These are phyloP conservation scores for Corylus heterophylla DNA, from an alignment of 306 rosid genomes.

Conservation along the genomic window DNA sequence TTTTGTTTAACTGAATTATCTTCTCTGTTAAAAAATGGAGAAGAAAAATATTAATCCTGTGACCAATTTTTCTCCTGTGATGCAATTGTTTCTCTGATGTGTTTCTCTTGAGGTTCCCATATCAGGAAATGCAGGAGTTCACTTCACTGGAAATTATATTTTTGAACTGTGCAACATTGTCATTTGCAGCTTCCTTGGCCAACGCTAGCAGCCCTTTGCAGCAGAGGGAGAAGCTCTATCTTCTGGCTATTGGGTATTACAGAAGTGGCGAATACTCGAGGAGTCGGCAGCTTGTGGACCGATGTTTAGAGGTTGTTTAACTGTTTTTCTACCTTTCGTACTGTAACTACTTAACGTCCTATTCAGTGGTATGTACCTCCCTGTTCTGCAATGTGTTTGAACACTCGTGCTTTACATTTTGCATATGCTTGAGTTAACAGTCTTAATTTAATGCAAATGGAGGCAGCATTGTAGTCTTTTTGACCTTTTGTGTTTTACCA, in stretches of 20 bases:
- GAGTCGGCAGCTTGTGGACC: constrained; percentile 74
- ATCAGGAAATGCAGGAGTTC: constrained; percentile 14
- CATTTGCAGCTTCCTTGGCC: constrained; percentile 61
- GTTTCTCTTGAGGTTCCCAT: constrained; percentile 15
- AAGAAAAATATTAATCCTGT: background rate
- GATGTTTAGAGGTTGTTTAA: constrained; percentile 57
- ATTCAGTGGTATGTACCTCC: background rate
- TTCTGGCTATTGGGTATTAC: constrained; percentile 87
- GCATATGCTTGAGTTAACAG: background rate
- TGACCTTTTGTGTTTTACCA: too few species aligned
- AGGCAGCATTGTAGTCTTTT: background rate
- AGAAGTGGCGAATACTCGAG: constrained; percentile 61
- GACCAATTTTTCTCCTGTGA: background rate
- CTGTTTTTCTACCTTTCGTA: constrained; percentile 18
- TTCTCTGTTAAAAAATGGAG: background rate
- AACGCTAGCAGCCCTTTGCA: constrained; percentile 46
- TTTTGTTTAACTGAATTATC: background rate
- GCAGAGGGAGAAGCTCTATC: constrained; percentile 79
- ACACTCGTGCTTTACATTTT: background rate
- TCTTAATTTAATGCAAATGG: background rate
- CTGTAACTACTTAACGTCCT: constrained; percentile 5
- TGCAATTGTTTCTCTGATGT: background rate
- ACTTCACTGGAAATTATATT: background rate
- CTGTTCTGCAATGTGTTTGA: background rate
- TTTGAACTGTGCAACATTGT: background rate